A percentile compares a stretch with the other conserved stretches of the same genome.
Evolutionary conservation across 1,284 basidiomycete genomes (phyloP).

Genomic region (Hemileia vastatrix): DNA sequence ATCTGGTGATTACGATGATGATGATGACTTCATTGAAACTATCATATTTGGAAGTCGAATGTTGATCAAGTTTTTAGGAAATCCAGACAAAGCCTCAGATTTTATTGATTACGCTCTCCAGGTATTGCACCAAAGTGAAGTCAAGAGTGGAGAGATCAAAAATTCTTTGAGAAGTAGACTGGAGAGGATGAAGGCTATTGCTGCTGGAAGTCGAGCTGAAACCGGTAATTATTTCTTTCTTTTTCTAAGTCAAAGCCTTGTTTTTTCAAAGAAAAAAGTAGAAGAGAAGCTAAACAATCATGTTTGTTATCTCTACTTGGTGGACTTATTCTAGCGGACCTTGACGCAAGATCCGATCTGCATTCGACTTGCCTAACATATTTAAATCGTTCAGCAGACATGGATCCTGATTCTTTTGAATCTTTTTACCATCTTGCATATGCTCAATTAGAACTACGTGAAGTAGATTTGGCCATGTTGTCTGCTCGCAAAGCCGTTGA

Average conservation of each 20-base stretch:
- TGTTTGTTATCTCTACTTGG: not conserved
- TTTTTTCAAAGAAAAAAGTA: not conserved
- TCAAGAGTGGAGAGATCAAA: conserved; percentile 14
- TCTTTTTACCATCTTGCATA: conserved; percentile 71
- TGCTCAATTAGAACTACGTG: conserved; percentile 61
- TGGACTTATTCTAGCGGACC: conserved; percentile 48
- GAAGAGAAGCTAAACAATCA: not conserved
- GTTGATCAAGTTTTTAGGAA: conserved; percentile 51
- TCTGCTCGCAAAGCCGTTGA: conserved; percentile 63
- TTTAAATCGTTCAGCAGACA: conserved; percentile 53
- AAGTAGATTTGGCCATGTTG: conserved; percentile 59
- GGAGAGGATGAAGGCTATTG: conserved; percentile 45
- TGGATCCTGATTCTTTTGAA: conserved; percentile 53
- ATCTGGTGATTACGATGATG: conserved; percentile 24
- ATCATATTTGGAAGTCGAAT: conserved; percentile 64
- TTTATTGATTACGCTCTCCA: conserved; percentile 5
- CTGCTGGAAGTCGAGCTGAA: conserved; percentile 36
- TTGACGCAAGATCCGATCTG: conserved; percentile 53
- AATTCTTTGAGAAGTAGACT: conserved; percentile 27
- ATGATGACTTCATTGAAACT: conserved; percentile 55
- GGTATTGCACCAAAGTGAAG: conserved; percentile 5
- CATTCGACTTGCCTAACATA: conserved; percentile 56
- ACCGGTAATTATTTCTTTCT: conserved; percentile 49
- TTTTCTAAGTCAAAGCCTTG: not conserved
- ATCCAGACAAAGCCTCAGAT: conserved; percentile 37